These are phyloP conservation scores for Globisporangium canariense DNA, from an alignment of 352 stramenopile species.

Conservation along the genomic window DNA sequence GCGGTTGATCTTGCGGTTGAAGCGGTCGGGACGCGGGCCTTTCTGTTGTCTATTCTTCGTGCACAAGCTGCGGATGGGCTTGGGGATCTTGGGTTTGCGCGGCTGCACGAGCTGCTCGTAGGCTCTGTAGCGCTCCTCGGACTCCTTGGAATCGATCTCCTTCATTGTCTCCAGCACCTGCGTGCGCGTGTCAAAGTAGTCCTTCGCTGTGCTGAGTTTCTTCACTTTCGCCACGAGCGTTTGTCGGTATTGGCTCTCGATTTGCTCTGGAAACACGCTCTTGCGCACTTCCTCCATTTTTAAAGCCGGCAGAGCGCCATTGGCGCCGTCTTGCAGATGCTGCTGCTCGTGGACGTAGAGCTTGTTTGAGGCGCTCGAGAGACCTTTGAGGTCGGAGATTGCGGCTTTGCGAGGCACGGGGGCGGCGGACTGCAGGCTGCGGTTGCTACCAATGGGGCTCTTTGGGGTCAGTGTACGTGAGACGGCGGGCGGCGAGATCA, in stretches of 20 bases:
- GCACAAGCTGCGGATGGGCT: constrained; percentile 34
- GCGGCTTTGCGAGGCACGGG: constrained; percentile 24
- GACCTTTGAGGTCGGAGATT: constrained; percentile 29
- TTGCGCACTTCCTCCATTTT: constrained; percentile 58
- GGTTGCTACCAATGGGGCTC: constrained; percentile 5
- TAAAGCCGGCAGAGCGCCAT: constrained; percentile 19
- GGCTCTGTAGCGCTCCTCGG: constrained; percentile 19
- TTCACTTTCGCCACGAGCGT: constrained; percentile 60
- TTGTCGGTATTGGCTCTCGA: constrained; percentile 51
- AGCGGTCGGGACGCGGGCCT: constrained; percentile 45
- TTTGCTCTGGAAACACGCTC: constrained; percentile 42
- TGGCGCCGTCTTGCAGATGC: constrained; percentile 17
- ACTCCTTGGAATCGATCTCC: constrained; percentile 18
- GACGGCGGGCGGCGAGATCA: not conserved
- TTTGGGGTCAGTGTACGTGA: not conserved
- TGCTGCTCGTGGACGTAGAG: constrained; percentile 31
- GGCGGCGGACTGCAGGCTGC: not conserved
- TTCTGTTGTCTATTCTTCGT: constrained; percentile 32
- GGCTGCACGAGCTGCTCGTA: constrained; percentile 26
- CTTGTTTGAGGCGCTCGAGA: constrained; percentile 33
- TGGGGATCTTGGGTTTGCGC: constrained; percentile 72
- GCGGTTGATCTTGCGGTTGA: constrained; percentile 82
- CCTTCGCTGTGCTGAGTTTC: constrained; percentile 36
- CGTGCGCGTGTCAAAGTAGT: constrained; percentile 51
- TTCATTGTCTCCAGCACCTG: constrained; percentile 53